Evolutionary conservation across 257 asterid genomes (phyloP).

Genomic region (Cinchona pubescens): DNA sequence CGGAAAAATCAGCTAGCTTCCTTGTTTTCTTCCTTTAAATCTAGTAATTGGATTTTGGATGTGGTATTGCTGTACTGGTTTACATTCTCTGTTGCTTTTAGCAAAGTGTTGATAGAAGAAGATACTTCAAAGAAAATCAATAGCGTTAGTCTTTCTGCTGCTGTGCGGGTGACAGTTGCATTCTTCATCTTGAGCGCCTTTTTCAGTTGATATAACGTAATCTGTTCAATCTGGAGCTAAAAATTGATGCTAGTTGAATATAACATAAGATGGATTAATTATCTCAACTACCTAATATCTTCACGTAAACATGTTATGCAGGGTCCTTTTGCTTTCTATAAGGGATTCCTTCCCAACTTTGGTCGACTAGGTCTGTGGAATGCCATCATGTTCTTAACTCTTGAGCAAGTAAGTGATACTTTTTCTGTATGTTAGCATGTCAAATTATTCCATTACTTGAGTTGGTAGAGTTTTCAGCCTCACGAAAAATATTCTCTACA

Average conservation of each 20-base stretch:
- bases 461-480: background rate
- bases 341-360: slow-evolving; percentile 83
- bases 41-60: background rate
- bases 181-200: background rate
- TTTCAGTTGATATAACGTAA: background rate
- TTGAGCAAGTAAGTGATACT: slow-evolving; percentile 63
- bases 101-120: background rate
- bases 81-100: background rate
- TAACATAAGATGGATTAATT: background rate
- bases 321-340: slow-evolving; percentile 80
- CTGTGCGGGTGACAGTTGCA: background rate
- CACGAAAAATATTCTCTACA: background rate
- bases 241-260: background rate
- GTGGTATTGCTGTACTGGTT: background rate
- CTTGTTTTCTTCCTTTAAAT: background rate
- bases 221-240: background rate
- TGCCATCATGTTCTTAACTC: slow-evolving; percentile 75
- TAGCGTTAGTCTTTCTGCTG: background rate
- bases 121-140: too few relatives aligned
- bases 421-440: slow-evolving; percentile 7
- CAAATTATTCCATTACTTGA: background rate
- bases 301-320: slow-evolving; percentile 30
- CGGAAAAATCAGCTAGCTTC: background rate
- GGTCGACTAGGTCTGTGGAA: slow-evolving; percentile 83
- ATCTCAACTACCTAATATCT: background rate